Base-by-base conservation (phyloP, 148 eudicot genomes). In the Spergularia marina region DNA sequence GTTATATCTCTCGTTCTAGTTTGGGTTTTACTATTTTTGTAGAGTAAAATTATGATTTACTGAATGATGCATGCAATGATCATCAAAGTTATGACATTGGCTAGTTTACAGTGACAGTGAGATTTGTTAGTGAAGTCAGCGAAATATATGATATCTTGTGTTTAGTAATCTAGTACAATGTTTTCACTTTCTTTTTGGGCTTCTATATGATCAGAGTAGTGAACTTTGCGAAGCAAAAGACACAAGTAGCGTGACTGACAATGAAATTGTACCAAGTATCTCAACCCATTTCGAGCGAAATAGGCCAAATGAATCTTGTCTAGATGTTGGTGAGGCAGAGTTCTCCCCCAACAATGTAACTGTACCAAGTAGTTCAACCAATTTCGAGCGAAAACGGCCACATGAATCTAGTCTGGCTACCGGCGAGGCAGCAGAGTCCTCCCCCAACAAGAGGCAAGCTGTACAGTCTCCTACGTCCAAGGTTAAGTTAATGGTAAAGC, bases 371-470 rank as follows among this genome's bases (percentile, higher is more conserved):
- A 53, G 44, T 60, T 5, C 53, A 14, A 70, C 59, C 73, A 6
- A 5, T 53, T 51, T 3, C 7, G 60, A 53, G 39, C 59, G 41
- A 6, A 93, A 89, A 83, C 94, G 92, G 55, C 49, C 83, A 34
- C 90, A 85, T 81, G 94, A 82, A 71, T 91, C 92, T 87, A 84
- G 81, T 76, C 69, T 81, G 79, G 87, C 87, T 76, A 81, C 83
- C 5, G 75, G 76, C 20, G 94, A 93, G 75, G 82, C 80, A 18
- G 82, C 80, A 18, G 89, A 85, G 73, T 70, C 83, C 14, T 73
- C 82, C 56, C 86, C 86, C n/a, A 91, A 75, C 88, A 93, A 91
- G 85, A 93, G 87, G 72, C 98, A 88, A 81, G 88, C 85, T 76
- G 78, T 88, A 64, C 91, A 87, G 73, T 10, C 23, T 53, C 74